Evolutionary conservation across 805 yeast genomes (phyloP), one percentile per base, ranked within the genome.

Genomic region (Ogataea naganishii): DNA sequence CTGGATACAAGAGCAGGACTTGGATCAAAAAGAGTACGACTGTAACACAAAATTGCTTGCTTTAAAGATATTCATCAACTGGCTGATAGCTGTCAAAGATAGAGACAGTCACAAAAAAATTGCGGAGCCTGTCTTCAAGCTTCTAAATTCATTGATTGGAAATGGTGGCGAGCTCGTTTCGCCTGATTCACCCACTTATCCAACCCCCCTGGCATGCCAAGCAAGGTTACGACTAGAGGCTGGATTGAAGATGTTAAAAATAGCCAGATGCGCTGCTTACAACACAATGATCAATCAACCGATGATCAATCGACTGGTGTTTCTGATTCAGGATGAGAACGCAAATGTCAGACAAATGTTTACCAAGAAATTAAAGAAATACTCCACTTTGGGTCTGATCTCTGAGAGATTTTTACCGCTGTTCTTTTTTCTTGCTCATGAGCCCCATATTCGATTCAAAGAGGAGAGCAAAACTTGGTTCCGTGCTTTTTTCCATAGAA

Each of bases 111-210:
- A 66, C 3, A 54, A 42, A 3, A 60, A 64, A 10, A 54, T 67
- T 24, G 72, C 80, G 0, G 70, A 66, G 32, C 83, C 85, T 11
- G 75, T 81, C 0, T 53, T 84, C 37, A 81, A 79, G 42, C 54
- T 85, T 17, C 60, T 85, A 18, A 61, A 72, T 20, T 72, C 85
- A 2, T 58, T 82, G 20, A 70, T 85, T 28, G 72, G 75, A 2
- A 78, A 78, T 47, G 80, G 81, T 26, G 95, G 95, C 18, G 95
- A 86, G 44, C 66, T 85, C 19, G 71, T 77, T 3, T 38, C 68
- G 31, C 49, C 53, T 35, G 62, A 63, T 31, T 42, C 63, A 4
- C 57, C 52, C 7, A 53, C 56, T 12, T 62, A 53, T 40, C 76
- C 80, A 11, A 80, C 94, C 0, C 94, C 95, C 4, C 57, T 48